Percentiles rank a stretch among this genome's conserved stretches.
Conservation (phyloP, 306 rosid species). For the Corylus heterophylla region DNA sequence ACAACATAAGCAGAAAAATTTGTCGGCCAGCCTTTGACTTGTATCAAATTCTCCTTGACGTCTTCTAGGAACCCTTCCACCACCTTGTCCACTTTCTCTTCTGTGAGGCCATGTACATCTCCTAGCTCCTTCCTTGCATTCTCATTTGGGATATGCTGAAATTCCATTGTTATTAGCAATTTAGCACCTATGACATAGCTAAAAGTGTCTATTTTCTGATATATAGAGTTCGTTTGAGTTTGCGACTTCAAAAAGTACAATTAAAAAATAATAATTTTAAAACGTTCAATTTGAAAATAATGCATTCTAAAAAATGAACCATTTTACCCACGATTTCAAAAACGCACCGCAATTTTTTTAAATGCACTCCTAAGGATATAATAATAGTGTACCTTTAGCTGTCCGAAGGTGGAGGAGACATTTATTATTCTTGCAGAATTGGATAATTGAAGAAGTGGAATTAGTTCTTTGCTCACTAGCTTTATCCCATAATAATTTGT, state of each 20-base stretch:
- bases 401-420: neutral
- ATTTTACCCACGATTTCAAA: too few species aligned
- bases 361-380: neutral
- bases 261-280: too few species aligned
- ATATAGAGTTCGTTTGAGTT: too few species aligned
- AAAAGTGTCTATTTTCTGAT: too few species aligned
- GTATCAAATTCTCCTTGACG: neutral
- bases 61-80: neutral
- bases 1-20: neutral
- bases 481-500: neutral
- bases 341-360: too few species aligned
- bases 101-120: neutral
- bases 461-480: neutral
- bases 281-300: too few species aligned
- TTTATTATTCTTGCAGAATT: neutral
- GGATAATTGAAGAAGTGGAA: conserved; percentile 1
- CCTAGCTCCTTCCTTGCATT: neutral
- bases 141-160: neutral
- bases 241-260: too few species aligned
- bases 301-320: too few species aligned
- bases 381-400: neutral
- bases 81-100: conserved; percentile 3
- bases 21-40: neutral
- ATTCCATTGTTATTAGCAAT: too few species aligned
- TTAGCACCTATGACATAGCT: too few species aligned